phyloP scores from a whole-genome alignment of 495 filamentous ascomycete genomes.

The Penicillium bialowiezense region DNA sequence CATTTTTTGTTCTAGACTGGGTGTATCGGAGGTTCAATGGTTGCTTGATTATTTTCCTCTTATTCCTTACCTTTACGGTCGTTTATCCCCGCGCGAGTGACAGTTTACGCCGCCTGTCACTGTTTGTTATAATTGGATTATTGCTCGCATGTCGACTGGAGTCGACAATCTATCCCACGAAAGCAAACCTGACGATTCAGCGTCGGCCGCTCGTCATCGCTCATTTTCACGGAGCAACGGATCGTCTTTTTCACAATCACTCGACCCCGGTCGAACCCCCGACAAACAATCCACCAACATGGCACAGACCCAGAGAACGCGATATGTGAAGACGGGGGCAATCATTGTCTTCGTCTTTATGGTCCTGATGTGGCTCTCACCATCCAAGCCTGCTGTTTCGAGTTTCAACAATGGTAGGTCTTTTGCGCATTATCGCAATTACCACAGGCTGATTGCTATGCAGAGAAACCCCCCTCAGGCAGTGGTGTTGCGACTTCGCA shows the following conservation, averaged over 20 bases:
- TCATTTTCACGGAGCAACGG: slow-evolving; percentile 31
- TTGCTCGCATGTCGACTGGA: slow-evolving; percentile 52
- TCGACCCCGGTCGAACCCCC: slow-evolving; percentile 12
- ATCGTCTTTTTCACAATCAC: slow-evolving; percentile 8
- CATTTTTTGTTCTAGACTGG: slow-evolving; percentile 21
- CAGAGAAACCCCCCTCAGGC: slow-evolving; percentile 28
- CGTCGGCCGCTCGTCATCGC: slow-evolving; percentile 30
- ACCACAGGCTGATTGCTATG: slow-evolving; percentile 6
- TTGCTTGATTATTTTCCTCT: slow-evolving; percentile 12
- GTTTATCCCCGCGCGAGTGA: slow-evolving; percentile 21
- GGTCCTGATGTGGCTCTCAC: slow-evolving; percentile 71
- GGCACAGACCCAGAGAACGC: slow-evolving; percentile 69
- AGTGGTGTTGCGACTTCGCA: slow-evolving; percentile 32
- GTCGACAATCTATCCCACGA: slow-evolving; percentile 32
- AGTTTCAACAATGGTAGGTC: slow-evolving; percentile 40
- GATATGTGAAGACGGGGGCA: slow-evolving; percentile 79
- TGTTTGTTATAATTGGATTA: slow-evolving; percentile 12
- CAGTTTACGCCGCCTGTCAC: slow-evolving; percentile 14
- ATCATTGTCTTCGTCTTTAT: slow-evolving; percentile 72
- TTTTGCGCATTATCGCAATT: neutral
- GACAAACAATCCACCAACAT: slow-evolving; percentile 43
- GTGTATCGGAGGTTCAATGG: slow-evolving; percentile 33
- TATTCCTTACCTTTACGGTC: slow-evolving; percentile 19
- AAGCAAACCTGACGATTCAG: slow-evolving; percentile 14
- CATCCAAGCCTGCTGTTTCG: slow-evolving; percentile 41